Evolutionary conservation across 108 stramenopile genomes (phyloP), one percentile per base, ranked within the genome.

Genomic region (Skeletonema potamos): DNA sequence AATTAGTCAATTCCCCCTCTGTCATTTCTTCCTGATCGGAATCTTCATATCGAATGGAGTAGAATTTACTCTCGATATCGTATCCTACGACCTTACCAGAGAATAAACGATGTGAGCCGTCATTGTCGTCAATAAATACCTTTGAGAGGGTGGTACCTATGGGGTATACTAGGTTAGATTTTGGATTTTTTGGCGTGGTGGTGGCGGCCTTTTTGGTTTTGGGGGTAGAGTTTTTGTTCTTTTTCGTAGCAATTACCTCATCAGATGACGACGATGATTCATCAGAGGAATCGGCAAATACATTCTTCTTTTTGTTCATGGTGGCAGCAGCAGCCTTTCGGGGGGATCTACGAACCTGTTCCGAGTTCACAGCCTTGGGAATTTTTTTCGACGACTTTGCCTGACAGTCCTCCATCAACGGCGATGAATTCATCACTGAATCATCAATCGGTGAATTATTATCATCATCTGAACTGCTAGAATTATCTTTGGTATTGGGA

Each of bases 1-100:
- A 41, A 56, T 15, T 58, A 51, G 39, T 24, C 39, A 8, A 48
- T 17, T 29, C 67, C 57, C 2, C 15, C 56, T 58, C 67, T 10
- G 17, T 57, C 55, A 68, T 10, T 3, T 68, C 67, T 28, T 68
- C 67, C n/a, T 12, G 28, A 41, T 68, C 57, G 0, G 39, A 56
- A 43, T 68, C 67, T 20, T 68, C 67, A 58, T 68, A 68, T n/a
- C 1, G 8, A 9, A 68, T 27, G 0, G 27, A 18, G 24, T 68
- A 51, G 5, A 18, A 51, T 8, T 39, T 26, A 13, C 5, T 6
- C 1, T 5, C n/a, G 12, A 36, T 15, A 68, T 68, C 37, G n/a
- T 68, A 68, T 6, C 15, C 28, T 13, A 43, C n/a, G 12, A 68
- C 55, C 5, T 20, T 58, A 0, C 67, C 67, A 0, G 55, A 43